These are phyloP conservation scores for Nymphaea colorata DNA, from an alignment of 164 flowering plant species.

Conservation along the genomic window DNA sequence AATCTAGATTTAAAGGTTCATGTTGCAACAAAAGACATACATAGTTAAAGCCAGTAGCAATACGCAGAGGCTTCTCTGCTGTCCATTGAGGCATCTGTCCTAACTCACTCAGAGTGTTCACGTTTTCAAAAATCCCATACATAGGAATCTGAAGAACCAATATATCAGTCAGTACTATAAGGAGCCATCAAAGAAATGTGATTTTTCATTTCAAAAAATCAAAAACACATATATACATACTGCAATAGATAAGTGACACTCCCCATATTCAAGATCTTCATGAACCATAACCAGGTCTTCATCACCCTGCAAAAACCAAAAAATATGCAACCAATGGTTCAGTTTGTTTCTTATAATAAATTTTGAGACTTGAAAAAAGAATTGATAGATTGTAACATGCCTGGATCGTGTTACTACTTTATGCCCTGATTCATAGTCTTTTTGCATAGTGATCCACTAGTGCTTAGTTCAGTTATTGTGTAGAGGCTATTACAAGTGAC, in stretches of 20 bases:
- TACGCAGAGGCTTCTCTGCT: constrained; percentile 76
- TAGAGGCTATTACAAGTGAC: no score
- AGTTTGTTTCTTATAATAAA: background rate
- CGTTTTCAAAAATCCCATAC: constrained; percentile 91
- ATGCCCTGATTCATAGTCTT: no score
- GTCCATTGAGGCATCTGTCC: constrained; percentile 98
- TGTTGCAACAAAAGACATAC: constrained; percentile 26
- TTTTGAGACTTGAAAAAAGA: no score
- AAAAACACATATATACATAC: constrained; percentile 16
- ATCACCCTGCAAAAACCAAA: constrained; percentile 35
- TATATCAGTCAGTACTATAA: no score
- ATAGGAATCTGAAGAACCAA: constrained; percentile 56
- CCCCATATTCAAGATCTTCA: constrained; percentile 84
- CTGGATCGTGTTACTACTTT: no score
- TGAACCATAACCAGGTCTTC: constrained; percentile 83
- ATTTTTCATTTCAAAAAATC: no score
- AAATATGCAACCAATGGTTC: background rate
- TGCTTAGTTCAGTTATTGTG: no score
- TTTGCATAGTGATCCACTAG: no score
- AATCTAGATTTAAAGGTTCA: background rate
- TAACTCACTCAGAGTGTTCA: constrained; percentile 71
- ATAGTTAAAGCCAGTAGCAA: constrained; percentile 87
- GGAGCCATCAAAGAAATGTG: no score
- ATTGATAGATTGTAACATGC: no score
- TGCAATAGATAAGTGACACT: constrained; percentile 80